Evolutionary conservation across 1,284 basidiomycete species (phyloP), one percentile per base, ranked within the genome.

Genomic region (Testicularia cyperi): DNA sequence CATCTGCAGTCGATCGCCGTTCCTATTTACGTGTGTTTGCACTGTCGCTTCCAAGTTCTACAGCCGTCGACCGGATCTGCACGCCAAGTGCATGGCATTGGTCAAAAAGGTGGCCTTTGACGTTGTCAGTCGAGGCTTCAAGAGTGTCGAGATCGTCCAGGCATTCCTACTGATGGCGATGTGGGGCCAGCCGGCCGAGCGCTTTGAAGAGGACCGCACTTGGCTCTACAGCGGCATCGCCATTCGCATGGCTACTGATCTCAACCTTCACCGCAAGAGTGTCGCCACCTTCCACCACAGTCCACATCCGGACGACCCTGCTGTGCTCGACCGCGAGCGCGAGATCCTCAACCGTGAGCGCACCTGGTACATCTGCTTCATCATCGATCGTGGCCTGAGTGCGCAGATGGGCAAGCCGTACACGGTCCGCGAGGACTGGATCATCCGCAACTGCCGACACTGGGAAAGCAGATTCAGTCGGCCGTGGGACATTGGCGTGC

Each of bases 161-260:
- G 77, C 72, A 9, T 79, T 78, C 54, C 34, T 77, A 40, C 69
- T 79, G 4, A 56, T 79, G 25, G 70, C 74, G 8, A 55, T 75
- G 40, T 79, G 78, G 66, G 75, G 77, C 28, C 77, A 78, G 52
- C 77, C 72, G 13, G 61, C 69, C 12, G 63, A 77, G 56, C 77
- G 80, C 14, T 97, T 90, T 72, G 95, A 98, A 75, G 91, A 96
- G 71, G 94, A 98, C 78, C 86, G 88, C 69, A 97, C 92, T 0
- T 98, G 94, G 92, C 61, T 74, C 28, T 77, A 77, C 60, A 65
- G 69, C 46, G 79, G 79, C 21, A 77, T 81, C 45, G 80, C 80
- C 0, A 78, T 80, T 32, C 86, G 92, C 48, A 92, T 96, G 88
- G 94, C 88, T 5, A 94, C 89, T 14, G 94, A 98, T 78, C 80